Evolutionary conservation across 2,329 filamentous ascomycete species (phyloP).

Genomic region (Epichloe sylvatica): DNA sequence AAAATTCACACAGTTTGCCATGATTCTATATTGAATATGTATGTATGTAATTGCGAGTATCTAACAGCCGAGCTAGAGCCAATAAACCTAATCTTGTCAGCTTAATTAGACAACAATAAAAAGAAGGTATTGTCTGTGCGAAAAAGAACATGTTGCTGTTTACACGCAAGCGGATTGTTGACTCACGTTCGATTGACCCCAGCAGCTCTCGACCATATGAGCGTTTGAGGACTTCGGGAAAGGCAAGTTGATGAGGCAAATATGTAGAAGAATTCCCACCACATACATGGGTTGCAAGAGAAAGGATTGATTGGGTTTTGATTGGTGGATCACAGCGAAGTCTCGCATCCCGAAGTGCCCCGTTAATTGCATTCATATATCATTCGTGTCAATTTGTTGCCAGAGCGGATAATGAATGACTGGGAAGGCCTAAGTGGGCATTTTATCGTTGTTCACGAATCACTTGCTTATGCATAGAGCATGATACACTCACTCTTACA

Average conservation of each 20-base stretch:
- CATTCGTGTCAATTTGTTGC: background rate
- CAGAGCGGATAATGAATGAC: background rate
- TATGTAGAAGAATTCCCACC: background rate
- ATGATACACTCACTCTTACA: background rate
- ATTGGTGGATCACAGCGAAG: background rate
- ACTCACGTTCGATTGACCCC: background rate
- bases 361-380: background rate
- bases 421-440: background rate
- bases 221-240: background rate
- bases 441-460: background rate
- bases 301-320: background rate
- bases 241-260: background rate
- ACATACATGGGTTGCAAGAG: background rate
- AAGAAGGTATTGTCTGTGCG: background rate
- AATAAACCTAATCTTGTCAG: background rate
- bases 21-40: constrained; percentile 10
- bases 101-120: background rate
- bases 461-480: too few relatives aligned
- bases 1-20: constrained; percentile 57
- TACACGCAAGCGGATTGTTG: background rate
- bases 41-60: background rate
- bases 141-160: background rate
- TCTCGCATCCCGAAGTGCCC: background rate
- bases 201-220: background rate
- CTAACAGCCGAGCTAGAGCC: background rate